Evolutionary conservation across 768 basidiomycete species (phyloP).

Genomic region (Dioszegia hungarica): DNA sequence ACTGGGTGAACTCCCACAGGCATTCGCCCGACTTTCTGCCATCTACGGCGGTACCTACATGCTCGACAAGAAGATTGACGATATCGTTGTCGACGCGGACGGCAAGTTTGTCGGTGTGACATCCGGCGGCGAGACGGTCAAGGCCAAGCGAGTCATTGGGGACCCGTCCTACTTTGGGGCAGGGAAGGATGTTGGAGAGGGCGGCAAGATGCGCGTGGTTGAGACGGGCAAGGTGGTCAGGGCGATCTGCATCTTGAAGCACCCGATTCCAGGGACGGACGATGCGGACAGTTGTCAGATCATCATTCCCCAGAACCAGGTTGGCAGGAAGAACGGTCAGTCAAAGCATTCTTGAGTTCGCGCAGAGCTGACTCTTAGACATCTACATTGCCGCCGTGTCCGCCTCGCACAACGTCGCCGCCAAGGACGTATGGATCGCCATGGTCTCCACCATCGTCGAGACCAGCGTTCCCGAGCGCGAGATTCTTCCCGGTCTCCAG

Average conservation of each 20-base stretch:
- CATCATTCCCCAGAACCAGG: conserved; percentile 98
- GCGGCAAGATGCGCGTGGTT: conserved; percentile 75
- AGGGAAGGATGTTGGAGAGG: conserved; percentile 55
- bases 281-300: conserved; percentile 93
- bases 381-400: conserved; percentile 99
- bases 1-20: conserved; percentile 96
- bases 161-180: conserved; percentile 96
- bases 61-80: conserved; percentile 92
- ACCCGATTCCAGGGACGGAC: conserved; percentile 95
- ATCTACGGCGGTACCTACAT: conserved; percentile 99
- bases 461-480: conserved; percentile 82
- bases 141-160: conserved; percentile 95
- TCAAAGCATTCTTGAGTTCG: conserved; percentile 3
- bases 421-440: conserved; percentile 89
- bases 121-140: conserved; percentile 83
- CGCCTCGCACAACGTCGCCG: conserved; percentile 93
- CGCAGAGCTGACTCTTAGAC: conserved; percentile 55
- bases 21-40: conserved; percentile 94
- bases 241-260: conserved; percentile 96
- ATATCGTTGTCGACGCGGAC: conserved; percentile 61
- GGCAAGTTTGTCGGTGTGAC: conserved; percentile 93
- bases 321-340: conserved; percentile 82
- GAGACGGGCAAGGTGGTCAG: conserved; percentile 92
- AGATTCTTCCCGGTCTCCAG: conserved; percentile 85
- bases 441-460: conserved; percentile 99